Percentiles rank a stretch among this genome's conserved stretches.
Evolutionary conservation across 306 rosid genomes (phyloP).

Genomic region (Urtica urens): DNA sequence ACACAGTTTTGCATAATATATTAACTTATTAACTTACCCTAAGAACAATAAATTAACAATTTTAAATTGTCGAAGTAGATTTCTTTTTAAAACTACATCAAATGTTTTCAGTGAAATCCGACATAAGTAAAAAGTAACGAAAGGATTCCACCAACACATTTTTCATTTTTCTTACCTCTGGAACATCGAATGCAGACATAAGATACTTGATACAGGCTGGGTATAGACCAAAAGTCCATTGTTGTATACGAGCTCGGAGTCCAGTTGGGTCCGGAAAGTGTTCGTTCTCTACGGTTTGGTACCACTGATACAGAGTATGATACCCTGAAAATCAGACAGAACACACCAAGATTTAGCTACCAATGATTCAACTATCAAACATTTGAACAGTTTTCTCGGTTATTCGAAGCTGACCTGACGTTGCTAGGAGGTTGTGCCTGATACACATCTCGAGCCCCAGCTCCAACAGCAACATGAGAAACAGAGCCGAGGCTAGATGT

Average conservation of each 20-base stretch:
- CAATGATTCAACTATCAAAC: neutral
- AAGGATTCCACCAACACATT: too few species aligned
- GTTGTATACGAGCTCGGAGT: conserved; percentile 85
- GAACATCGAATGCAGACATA: conserved; percentile 96
- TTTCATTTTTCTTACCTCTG: conserved; percentile 83
- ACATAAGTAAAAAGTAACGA: too few species aligned
- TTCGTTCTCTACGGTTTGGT: conserved; percentile 70
- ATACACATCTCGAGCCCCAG: conserved; percentile 80
- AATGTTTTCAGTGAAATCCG: too few species aligned
- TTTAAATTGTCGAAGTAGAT: too few species aligned
- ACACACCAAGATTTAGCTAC: neutral
- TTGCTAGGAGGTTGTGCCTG: conserved; percentile 71
- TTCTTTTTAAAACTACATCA: too few species aligned
- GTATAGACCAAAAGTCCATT: conserved; percentile 95
- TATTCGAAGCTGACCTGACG: conserved; percentile 64
- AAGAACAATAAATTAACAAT: too few species aligned
- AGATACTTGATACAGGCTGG: conserved; percentile 96
- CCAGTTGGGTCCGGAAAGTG: conserved; percentile 99
- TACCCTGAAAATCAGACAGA: conserved; percentile 45
- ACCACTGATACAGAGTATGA: conserved; percentile 90
- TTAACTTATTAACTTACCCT: too few species aligned
- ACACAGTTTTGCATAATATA: too few species aligned
- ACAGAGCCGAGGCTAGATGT: conserved; percentile 74
- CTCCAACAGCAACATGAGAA: conserved; percentile 91
- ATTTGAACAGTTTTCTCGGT: neutral